Base-by-base conservation (phyloP, 2,329 filamentous ascomycete genomes). In the Colletotrichum costaricense region DNA sequence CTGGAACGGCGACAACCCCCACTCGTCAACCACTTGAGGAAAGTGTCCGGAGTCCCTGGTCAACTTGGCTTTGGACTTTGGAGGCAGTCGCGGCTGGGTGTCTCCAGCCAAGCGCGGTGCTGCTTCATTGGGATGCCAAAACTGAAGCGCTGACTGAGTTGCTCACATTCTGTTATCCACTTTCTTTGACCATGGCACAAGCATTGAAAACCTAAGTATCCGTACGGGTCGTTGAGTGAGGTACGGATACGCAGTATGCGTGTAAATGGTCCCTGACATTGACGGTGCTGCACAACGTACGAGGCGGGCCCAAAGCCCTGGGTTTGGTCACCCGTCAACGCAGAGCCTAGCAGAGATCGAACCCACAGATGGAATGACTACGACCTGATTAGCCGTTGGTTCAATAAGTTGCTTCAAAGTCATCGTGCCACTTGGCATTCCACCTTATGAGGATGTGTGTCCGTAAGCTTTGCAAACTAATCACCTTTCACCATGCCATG, bases 291-390 rank as follows among this genome's bases (percentile, higher is more conserved):
- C 60, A 59, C 26, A 65, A 54, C 55, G 54, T 46, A 71, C 49
- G 55, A 65, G 33, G 56, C 49, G 46, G 70, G 55, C 67, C 70
- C 70, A 38, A 30, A 64, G 16, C 56, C 67, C 59, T 22, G 67
- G 49, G 26, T 66, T 49, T 24, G 67, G 67, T 24, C 68, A 26
- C 19, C 28, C 16, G 35, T 52, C 28, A 66, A 38, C 35, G 7
- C 26, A 59, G 8, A 66, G 19, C 35, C 38, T 38, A 35, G 26
- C 35, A 58, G 49, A 57, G 6, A 16, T 28, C 42, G 67, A 66
- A 30, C 62, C 49, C 62, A 66, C 24, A 28, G 38, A 28, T 66
- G 71, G 62, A 65, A 49, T 62, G 62, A 71, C n/a, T 2, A 30
- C 24, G 38, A n/a, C 35, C 19, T 58, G 62, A 56, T 49, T 12